Evolutionary conservation across 352 stramenopile genomes (phyloP), one percentile per base, ranked within the genome.

Genomic region (Saprolegnia diclina): DNA sequence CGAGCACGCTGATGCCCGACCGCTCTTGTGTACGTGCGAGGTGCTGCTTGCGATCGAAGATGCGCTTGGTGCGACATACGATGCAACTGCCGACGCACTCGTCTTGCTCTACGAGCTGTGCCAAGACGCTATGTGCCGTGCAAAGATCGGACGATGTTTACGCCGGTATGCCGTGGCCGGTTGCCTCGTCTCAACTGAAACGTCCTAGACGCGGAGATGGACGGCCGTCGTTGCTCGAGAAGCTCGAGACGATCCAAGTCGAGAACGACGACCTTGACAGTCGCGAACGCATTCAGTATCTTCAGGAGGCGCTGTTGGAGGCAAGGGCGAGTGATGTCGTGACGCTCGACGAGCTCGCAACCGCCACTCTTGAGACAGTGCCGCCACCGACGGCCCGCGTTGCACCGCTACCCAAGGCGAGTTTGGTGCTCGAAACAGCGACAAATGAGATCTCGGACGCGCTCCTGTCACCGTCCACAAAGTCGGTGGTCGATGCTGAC

Each of bases 31-130:
- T 40, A 55, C 42, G 4, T 26, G 35, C 13, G 35, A n/a, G 4
- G 63, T 69, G 16, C 21, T 69, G 1, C 22, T 45, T 40, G 63
- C 54, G 0, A 38, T 63, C 3, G 63, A 69, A 24, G 44, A 69
- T 11, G 63, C 63, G 13, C 35, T 69, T 45, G 63, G 63, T 2
- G 40, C 44, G 18, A 69, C 63, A 38, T 37, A 62, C 48, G 63
- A 69, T 26, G 63, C 63, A 40, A 69, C 63, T 9, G 50, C n/a
- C 1, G 63, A 69, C 38, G 53, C 63, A 13, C 48, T 40, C 1
- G 45, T 63, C 18, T 56, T 62, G 14, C 38, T 85, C 32, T 85
- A 74, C 74, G 71, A 76, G 35, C 46, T 88, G 42, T 50, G 77
- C 1, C 50, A 76, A 37, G 74, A 76, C 11, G 46, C 79, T 5